Base-by-base conservation (phyloP, 345 rosid genomes). In the Turritis glabra region DNA sequence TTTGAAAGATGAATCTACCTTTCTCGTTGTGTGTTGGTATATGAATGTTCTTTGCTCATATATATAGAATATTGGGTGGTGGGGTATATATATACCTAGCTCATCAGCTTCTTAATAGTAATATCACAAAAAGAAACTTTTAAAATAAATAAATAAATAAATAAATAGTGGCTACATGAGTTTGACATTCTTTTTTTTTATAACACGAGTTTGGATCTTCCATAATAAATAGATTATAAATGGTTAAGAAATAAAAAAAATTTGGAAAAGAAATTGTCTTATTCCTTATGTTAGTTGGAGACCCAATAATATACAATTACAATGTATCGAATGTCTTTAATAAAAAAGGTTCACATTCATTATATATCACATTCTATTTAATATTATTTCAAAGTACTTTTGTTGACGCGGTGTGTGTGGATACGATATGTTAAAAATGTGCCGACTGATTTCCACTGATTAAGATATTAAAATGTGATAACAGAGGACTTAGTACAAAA, bases 331-430 rank as follows among this genome's bases (percentile, higher is more conserved):
- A 21, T 58, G 56, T 69, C 48, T 69, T 61, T 33, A 61, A 38
- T 3, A 38, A 5, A 38, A 35, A 67, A 67, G 43, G 58, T 75
- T 67, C 55, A 58, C 47, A 67, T 67, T 75, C 61, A 38, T 58
- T 64, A 54, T 65, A 66, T 8, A 41, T 51, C 61, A 58, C 55
- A 40, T 75, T 51, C 22, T 74, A 67, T 75, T 67, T 37, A 75
- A 59, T 48, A 58, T 67, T 57, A 50, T 47, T 44, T 29, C 54
- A 37, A 67, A 67, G 62, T 51, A 29, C 72, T 66, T 66, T 43
- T 57, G 72, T 66, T 62, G 59, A 25, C 65, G 37, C 35, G 66
- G 78, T 66, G 78, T 56, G 78, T 74, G 72, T 47, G 72, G 72
- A 74, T 56, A 15, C 19, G 72, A 46, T 46, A 44, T 56, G 51